A percentile compares a stretch with the other conserved stretches of the same genome.
Conservation (phyloP, 2,329 filamentous ascomycete species). For the Fusarium buxicola region DNA sequence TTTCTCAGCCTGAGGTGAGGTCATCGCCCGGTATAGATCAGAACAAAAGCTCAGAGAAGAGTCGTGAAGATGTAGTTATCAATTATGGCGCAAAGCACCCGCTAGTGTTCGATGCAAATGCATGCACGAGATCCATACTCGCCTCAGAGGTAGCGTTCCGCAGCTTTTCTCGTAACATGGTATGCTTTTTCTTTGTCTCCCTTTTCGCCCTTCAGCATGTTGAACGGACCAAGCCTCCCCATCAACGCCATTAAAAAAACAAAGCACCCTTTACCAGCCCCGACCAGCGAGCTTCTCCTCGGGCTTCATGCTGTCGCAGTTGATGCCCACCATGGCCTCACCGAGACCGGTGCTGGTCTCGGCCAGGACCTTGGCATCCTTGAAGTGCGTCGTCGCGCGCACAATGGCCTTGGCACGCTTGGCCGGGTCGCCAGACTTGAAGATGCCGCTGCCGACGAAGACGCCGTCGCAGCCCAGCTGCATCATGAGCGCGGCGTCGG, state of each 20-base stretch:
- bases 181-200: neutral
- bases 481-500: conserved; percentile 97
- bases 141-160: neutral
- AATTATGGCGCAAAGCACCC: conserved; percentile 33
- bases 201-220: conserved; percentile 13
- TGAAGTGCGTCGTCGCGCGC: conserved; percentile 90
- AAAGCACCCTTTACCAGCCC: conserved; percentile 74
- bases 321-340: conserved; percentile 99
- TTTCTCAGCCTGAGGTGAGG: neutral
- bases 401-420: conserved; percentile 96
- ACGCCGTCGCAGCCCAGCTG: conserved; percentile 98
- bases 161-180: neutral
- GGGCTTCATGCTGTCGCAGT: conserved; percentile 80
- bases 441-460: conserved; percentile 96
- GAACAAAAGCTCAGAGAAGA: no score
- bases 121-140: conserved; percentile 14
- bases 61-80: conserved; percentile 3
- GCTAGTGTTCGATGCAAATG: conserved; percentile 25
- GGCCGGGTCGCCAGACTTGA: conserved; percentile 92
- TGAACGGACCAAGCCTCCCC: conserved; percentile 12
- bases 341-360: conserved; percentile 89
- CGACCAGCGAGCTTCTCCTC: conserved; percentile 85
- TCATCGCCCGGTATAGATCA: neutral
- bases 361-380: conserved; percentile 85
- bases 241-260: conserved; percentile 23